phyloP scores from a whole-genome alignment of 306 rosid genomes.

The Malus sieversii region DNA sequence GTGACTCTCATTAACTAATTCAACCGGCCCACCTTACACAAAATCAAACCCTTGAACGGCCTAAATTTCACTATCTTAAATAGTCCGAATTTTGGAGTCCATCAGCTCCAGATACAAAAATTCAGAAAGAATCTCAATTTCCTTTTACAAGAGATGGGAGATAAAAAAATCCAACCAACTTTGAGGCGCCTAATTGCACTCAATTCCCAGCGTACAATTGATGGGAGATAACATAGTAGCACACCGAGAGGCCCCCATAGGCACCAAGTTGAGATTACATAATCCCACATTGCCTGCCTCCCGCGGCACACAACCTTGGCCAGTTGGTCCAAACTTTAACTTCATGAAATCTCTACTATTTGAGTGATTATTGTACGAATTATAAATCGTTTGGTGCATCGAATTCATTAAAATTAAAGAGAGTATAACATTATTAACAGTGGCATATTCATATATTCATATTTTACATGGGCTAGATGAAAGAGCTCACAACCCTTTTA shows the following conservation, averaged over 20 bases:
- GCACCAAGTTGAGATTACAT: slow-evolving; percentile 5
- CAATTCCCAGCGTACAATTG: too few relatives aligned
- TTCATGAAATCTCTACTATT: not conserved
- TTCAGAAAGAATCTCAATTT: too few relatives aligned
- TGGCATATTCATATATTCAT: not conserved
- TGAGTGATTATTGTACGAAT: not conserved
- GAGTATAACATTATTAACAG: not conserved
- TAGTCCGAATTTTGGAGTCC: too few relatives aligned
- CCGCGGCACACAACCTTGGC: not conserved
- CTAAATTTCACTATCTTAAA: too few relatives aligned
- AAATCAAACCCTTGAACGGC: too few relatives aligned
- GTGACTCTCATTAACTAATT: too few relatives aligned
- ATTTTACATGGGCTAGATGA: not conserved
- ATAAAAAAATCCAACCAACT: too few relatives aligned
- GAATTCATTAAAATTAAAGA: not conserved
- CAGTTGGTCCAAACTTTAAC: not conserved
- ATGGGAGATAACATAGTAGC: not conserved
- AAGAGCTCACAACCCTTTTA: not conserved
- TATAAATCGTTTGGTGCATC: not conserved
- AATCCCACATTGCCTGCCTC: not conserved
- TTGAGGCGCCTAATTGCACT: too few relatives aligned
- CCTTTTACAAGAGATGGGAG: too few relatives aligned
- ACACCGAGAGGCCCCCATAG: not conserved
- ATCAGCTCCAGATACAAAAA: too few relatives aligned
- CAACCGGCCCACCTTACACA: too few relatives aligned